Base-by-base conservation (phyloP, 2,329 filamentous ascomycete genomes). In the Hypoxylon sp. region DNA sequence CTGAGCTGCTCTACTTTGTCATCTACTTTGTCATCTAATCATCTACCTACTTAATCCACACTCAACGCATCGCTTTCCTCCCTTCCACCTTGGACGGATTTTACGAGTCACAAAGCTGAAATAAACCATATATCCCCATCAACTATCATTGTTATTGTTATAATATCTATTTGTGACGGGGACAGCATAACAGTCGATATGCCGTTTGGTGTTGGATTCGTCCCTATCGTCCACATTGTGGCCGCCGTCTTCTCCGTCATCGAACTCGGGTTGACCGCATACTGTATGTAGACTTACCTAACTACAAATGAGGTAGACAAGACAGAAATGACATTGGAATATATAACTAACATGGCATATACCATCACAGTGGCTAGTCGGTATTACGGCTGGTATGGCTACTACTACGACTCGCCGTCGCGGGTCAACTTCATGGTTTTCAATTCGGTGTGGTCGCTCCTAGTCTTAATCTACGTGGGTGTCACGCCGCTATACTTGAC, bases 371-470 rank as follows among this genome's bases (percentile, higher is more conserved):
- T 90, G 68, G 85, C 89, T 41, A 82, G 80, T 53, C 72, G 76
- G 52, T 84, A 80, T 76, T 76, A 83, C 76, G 73, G 77, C 56
- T 82, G 81, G 36, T 75, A 66, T 65, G 75, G 73, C 61, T 69
- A 58, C 58, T 48, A 58, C 32, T 32, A 28, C 32, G 43, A 49
- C 58, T 80, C 83, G 1, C 89, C 91, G 6, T 83, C 86, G 10
- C 81, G 85, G 36, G 82, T 92, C 77, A 89, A 90, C 80, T 97
- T 96, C 82, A 86, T 95, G 80, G 84, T 97, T 80, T 97, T 97
- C 86, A 86, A 85, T 77, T 83, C 89, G 43, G 83, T 94, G 72
- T 97, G 93, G 92, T 91, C 93, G 1, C 78, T 93, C 51, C 84
- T 96, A 69, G 81, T 90, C 3, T 84, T 95, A 34, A 79, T 86